A percentile compares a stretch with the other conserved stretches of the same genome.
phyloP scores from a whole-genome alignment of 1,284 basidiomycete genomes.

The Ustilago nuda region DNA sequence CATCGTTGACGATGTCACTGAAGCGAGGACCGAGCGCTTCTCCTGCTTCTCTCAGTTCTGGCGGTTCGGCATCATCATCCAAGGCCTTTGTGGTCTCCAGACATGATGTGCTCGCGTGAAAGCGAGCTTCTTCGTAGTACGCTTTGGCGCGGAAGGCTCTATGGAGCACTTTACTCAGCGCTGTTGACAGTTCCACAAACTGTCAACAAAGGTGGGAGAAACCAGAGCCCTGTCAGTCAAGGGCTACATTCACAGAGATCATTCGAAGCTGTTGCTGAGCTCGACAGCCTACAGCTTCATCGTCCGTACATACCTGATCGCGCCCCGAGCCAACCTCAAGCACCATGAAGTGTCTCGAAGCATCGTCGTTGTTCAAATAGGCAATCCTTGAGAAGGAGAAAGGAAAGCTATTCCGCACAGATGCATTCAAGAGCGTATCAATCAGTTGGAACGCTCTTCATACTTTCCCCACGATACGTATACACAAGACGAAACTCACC shows the following conservation, averaged over 20 bases:
- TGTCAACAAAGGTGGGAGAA: conserved; percentile 4
- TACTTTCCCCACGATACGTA: background rate
- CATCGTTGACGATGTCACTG: conserved; percentile 3
- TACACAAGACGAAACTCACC: conserved; percentile 9
- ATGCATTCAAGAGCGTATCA: background rate
- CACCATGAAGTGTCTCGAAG: conserved; percentile 41
- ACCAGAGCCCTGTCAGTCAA: background rate
- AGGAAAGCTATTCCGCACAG: conserved; percentile 19
- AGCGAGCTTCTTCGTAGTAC: conserved; percentile 53
- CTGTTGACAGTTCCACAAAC: conserved; percentile 35
- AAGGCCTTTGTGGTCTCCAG: background rate
- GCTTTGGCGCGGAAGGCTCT: conserved; percentile 36
- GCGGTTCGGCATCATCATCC: background rate
- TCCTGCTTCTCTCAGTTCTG: background rate
- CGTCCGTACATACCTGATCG: conserved; percentile 25
- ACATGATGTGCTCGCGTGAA: conserved; percentile 46
- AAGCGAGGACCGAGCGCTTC: conserved; percentile 9
- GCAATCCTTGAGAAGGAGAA: conserved; percentile 44
- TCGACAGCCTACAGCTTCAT: background rate
- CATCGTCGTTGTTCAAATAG: conserved; percentile 43
- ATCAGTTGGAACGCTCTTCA: background rate
- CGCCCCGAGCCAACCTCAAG: conserved; percentile 43
- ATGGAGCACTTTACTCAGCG: conserved; percentile 25
- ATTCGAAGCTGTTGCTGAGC: too few relatives aligned
- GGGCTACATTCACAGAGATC: background rate